Conservation (phyloP, 257 asterid genomes). For the Eustoma russellianum region DNA sequence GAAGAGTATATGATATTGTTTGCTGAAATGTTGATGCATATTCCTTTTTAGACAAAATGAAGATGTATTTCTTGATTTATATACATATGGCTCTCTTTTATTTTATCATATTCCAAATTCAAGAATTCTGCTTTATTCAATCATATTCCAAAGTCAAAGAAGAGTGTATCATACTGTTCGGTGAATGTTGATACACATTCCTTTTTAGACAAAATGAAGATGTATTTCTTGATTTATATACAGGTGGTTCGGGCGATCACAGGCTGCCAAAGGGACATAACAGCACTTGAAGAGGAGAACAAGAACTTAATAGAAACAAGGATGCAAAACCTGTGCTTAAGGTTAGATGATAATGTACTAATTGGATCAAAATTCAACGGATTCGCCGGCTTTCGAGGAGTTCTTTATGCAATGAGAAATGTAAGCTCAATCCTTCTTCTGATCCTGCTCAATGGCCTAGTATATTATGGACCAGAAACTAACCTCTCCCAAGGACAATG, state of each 20-base stretch:
- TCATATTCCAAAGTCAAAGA: no score
- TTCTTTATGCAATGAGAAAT: constrained; percentile 55
- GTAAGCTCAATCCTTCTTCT: constrained; percentile 54
- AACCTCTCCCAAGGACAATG: constrained; percentile 31
- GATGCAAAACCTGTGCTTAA: constrained; percentile 33
- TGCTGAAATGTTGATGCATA: neutral
- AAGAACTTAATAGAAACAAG: constrained; percentile 48
- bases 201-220: neutral
- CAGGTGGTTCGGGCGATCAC: constrained; percentile 58
- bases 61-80: neutral
- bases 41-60: neutral
- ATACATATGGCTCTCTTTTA: constrained; percentile 48
- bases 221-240: neutral
- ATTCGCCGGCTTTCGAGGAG: constrained; percentile 66
- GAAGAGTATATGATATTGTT: no score
- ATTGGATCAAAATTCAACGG: constrained; percentile 52
- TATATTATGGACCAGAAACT: constrained; percentile 56
- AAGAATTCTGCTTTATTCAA: no score
- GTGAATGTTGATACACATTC: no score
- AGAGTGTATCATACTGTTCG: no score
- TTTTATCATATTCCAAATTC: no score
- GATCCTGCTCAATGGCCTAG: constrained; percentile 57
- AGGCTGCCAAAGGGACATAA: constrained; percentile 53
- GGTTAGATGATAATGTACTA: constrained; percentile 35
- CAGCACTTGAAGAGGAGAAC: constrained; percentile 54